Evolutionary conservation across 2,329 filamentous ascomycete species (phyloP).

Genomic region (Penicillium concentricum): DNA sequence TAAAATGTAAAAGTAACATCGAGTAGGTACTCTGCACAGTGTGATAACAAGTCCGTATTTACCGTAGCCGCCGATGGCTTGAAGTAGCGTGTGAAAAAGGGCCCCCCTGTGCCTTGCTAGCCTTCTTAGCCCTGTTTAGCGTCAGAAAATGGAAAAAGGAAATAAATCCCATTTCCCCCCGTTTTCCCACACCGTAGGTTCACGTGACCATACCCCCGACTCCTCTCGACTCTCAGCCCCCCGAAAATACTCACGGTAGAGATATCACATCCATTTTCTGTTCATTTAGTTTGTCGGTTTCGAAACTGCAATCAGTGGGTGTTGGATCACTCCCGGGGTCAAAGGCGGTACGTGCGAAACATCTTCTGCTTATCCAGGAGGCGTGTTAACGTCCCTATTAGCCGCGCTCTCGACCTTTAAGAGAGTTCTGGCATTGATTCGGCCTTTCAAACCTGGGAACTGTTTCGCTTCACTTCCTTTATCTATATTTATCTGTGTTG

Average conservation of each 20-base stretch:
- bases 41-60: constrained; percentile 6
- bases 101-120: constrained; percentile 4
- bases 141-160: constrained; percentile 2
- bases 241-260: constrained; percentile 2
- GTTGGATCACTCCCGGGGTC: constrained; percentile 11
- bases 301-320: constrained; percentile 8
- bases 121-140: constrained; percentile 8
- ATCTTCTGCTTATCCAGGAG: constrained; percentile 12
- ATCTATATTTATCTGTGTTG: constrained; percentile 10
- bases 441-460: constrained; percentile 4
- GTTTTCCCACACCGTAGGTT: constrained; percentile 8
- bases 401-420: constrained; percentile 13
- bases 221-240: constrained; percentile 14
- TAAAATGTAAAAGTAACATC: background rate
- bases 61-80: constrained; percentile 19
- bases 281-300: constrained; percentile 11
- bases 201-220: constrained; percentile 23
- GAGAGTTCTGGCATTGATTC: constrained; percentile 10
- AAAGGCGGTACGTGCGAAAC: constrained; percentile 14
- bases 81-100: constrained; percentile 8
- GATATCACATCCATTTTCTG: constrained; percentile 1
- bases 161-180: constrained; percentile 5
- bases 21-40: background rate
- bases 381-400: constrained; percentile 15
- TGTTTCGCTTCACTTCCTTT: constrained; percentile 10